Conservation (phyloP, 805 yeast genomes). For the Zygosaccharomyces bisporus region DNA sequence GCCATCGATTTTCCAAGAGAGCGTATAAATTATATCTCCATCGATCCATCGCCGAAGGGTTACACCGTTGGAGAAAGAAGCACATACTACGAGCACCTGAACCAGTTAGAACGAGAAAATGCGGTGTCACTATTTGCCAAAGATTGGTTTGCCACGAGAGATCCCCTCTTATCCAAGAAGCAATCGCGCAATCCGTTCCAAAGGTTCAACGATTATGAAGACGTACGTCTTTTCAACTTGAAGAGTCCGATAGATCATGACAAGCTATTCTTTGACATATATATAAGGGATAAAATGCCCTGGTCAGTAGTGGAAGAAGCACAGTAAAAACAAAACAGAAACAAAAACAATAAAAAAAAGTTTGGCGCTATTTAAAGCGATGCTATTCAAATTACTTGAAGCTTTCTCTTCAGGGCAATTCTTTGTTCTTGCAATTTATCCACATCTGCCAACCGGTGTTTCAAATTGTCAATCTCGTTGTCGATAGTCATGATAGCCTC, state of each 20-base stretch:
- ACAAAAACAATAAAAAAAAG: neutral
- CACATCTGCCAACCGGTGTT: constrained; percentile 55
- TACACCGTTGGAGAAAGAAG: constrained; percentile 24
- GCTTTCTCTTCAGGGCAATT: constrained; percentile 46
- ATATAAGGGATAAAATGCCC: constrained; percentile 31
- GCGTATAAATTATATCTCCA: constrained; percentile 49
- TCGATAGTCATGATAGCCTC: constrained; percentile 66
- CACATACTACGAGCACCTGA: constrained; percentile 47
- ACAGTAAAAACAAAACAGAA: neutral
- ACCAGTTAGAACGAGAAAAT: constrained; percentile 45
- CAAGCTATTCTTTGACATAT: constrained; percentile 18
- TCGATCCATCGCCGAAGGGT: constrained; percentile 49
- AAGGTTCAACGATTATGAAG: constrained; percentile 39
- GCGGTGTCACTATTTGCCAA: constrained; percentile 51
- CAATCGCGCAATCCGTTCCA: constrained; percentile 53
- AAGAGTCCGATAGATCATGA: constrained; percentile 15
- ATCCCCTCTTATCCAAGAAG: constrained; percentile 47
- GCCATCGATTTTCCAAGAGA: constrained; percentile 44
- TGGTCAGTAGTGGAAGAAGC: constrained; percentile 24
- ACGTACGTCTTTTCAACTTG: constrained; percentile 12
- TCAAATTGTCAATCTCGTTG: constrained; percentile 67
- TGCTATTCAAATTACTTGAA: constrained; percentile 31
- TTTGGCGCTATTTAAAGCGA: too few relatives aligned
- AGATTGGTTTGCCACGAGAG: constrained; percentile 57
- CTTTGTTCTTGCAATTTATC: constrained; percentile 58